Percentiles rank a stretch among this genome's conserved stretches.
These are phyloP conservation scores for Debaryomyces sp. DNA, from an alignment of 1,139 yeast species.

Conservation along the genomic window DNA sequence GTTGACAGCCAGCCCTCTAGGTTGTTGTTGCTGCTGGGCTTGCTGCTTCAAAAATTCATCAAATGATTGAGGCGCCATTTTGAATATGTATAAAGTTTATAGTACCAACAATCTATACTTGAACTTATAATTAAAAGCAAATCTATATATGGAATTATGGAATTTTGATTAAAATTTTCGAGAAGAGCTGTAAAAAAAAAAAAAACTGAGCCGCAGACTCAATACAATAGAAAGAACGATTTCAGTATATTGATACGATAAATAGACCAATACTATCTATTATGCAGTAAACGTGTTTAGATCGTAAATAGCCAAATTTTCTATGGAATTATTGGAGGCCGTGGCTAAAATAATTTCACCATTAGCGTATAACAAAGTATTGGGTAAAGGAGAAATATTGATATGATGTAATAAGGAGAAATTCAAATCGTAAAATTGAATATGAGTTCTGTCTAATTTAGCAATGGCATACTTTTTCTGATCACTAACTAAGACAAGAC, in stretches of 20 bases:
- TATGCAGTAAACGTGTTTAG: constrained; percentile 3
- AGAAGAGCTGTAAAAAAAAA: constrained; percentile 3
- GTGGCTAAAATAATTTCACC: constrained; percentile 1
- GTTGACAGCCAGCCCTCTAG: constrained; percentile 8
- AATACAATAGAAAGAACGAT: not conserved
- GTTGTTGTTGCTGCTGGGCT: constrained; percentile 16
- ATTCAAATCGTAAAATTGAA: constrained; percentile 1
- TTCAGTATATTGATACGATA: not conserved
- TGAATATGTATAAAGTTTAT: not conserved
- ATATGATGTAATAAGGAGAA: not conserved
- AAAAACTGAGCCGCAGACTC: constrained; percentile 6
- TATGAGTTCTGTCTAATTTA: not conserved
- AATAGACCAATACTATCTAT: constrained; percentile 2
- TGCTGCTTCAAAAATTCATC: constrained; percentile 40
- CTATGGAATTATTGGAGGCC: not conserved
- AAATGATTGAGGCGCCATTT: constrained; percentile 23
- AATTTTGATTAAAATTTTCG: constrained; percentile 7
- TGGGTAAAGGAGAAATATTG: constrained; percentile 1
- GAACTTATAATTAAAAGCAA: not conserved
- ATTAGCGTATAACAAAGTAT: not conserved
- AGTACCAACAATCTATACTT: not conserved
- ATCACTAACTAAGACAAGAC: not conserved
- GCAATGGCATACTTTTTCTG: not conserved
- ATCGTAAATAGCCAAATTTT: constrained; percentile 5
- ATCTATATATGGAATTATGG: not conserved